Base-by-base conservation (phyloP, 768 basidiomycete genomes). In the Psilocybe cubensis region DNA sequence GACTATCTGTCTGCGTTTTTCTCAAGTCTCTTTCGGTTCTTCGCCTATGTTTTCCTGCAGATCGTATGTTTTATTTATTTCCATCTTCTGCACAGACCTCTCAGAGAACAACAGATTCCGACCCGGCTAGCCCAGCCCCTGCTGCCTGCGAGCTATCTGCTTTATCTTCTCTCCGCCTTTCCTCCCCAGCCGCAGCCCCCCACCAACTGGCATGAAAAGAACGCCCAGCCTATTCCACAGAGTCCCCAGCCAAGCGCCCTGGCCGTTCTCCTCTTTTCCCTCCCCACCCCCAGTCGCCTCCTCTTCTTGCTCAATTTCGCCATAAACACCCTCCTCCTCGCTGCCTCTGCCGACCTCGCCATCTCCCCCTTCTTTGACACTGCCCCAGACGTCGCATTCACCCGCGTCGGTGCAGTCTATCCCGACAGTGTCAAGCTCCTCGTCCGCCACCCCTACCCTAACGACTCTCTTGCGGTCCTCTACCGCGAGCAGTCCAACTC, bases 351-450 rank as follows among this genome's bases (percentile, higher is more conserved):
- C 24, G 90, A 93, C 66, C 80, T 85, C 59, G 71, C 80, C 45
- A 61, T 75, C 20, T 75, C 81, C 1, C 89, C 91, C 3, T 76
- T 82, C 62, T 66, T 85, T 54, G 83, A 85, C 65, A 64, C 81
- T 44, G 83, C 85, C 14, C 35, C 70, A 8, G 78, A 81, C 64
- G 80, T 90, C 58, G 71, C 75, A 11, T 93, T 88, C 69, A 83
- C 84, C 2, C 82, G 91, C 48, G 74, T 91, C 54, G 91, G 91
- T 14, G 88, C 88, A 2, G 79, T 92, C 54, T 82, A 85, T 61
- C 83, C 85, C 3, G 82, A 85, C 63, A 73, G 75, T 42, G 86
- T 75, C 57, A 91, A 89, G 68, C 76, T 92, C 41, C 72, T 80
- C 31, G 80, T 86, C 23, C 84, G 91, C 35, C 81, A 84, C 65